Conservation (phyloP, 75 land plant species). For the Cupressus sempervirens region DNA sequence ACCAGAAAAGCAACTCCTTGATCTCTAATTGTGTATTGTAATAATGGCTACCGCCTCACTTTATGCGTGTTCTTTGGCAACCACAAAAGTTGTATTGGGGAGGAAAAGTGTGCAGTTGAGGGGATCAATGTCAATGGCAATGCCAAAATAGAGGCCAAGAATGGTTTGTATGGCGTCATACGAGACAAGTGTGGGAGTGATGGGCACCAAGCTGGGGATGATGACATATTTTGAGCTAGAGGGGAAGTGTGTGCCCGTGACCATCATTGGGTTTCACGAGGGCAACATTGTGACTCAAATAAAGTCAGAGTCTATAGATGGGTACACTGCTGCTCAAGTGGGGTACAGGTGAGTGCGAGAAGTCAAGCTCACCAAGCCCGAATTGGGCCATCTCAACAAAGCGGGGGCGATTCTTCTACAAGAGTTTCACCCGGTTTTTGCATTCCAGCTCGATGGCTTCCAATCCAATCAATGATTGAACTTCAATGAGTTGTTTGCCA, state of each 20-base stretch:
- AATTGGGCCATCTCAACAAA: conserved; percentile 84
- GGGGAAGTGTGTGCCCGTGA: conserved; percentile 84
- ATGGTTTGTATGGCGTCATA: not conserved
- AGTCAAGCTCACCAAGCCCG: conserved; percentile 86
- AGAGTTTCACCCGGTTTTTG: conserved; percentile 63
- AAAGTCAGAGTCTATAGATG: conserved; percentile 74
- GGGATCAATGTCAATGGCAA: not conserved
- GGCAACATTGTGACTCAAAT: conserved; percentile 97
- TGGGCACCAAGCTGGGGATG: conserved; percentile 98
- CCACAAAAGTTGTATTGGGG: not conserved
- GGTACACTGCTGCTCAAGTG: conserved; percentile 88
- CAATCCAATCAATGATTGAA: conserved; percentile 62
- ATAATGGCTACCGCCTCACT: not conserved
- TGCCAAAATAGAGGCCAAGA: not conserved
- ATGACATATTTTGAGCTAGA: conserved; percentile 76
- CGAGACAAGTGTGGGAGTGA: conserved; percentile 90
- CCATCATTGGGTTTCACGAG: conserved; percentile 88
- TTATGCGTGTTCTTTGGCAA: not conserved
- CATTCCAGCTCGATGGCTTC: conserved; percentile 42
- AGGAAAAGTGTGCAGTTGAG: not conserved
- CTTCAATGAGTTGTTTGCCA: conserved; percentile 76
- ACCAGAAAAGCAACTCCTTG: no score
- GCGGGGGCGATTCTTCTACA: conserved; percentile 78
- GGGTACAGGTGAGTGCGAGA: conserved; percentile 90
- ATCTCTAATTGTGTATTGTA: not conserved